Base-by-base conservation (phyloP, 768 basidiomycete species). In the Dictyophora rubrovolvata region DNA sequence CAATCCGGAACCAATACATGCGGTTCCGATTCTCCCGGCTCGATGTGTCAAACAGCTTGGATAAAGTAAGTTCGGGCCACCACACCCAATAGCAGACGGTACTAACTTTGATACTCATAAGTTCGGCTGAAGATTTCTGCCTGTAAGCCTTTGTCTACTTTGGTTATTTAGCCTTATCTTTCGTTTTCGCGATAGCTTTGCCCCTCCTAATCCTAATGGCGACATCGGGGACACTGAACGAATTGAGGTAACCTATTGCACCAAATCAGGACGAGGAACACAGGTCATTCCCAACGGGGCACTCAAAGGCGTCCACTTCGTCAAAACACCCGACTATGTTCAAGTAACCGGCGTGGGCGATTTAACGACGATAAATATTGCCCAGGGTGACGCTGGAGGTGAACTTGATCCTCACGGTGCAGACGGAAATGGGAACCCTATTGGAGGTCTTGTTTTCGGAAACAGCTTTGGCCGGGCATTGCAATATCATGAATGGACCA, bases 151-250 rank as follows among this genome's bases (percentile, higher is more conserved):
- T 50, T 47, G 28, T 48, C 10, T 50, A 51, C 48, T 28, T 5
- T 10, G 22, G 12, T 18, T 14, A 21, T 11, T 11, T 42, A 22
- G 12, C 23, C 10, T 18, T 12, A 49, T 23, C 18, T 7, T 28
- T 1, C 23, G 33, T 18, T 48, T 14, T 7, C n/a, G 17, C 48
- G 23, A 62, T 54, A 62, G 62, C 18, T 63, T 57, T 51, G 62
- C 63, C 22, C 56, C 60, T 20, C 77, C 78, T 36, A 80, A 77
- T 5, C 70, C 80, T 1, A 51, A 51, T 14, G 79, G 80, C 37
- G 73, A 71, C 50, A 82, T 86, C 62, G 83, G 80, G 16, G 75
- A 84, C 65, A 81, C 78, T 2, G 83, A 89, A 75, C 76, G 73
- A 46, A 71, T 77, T 52, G 74, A 75, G 60, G 81, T 83, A 54